Conservation (phyloP, 208 protist genomes). For the Wallacemonas rigidus region DNA sequence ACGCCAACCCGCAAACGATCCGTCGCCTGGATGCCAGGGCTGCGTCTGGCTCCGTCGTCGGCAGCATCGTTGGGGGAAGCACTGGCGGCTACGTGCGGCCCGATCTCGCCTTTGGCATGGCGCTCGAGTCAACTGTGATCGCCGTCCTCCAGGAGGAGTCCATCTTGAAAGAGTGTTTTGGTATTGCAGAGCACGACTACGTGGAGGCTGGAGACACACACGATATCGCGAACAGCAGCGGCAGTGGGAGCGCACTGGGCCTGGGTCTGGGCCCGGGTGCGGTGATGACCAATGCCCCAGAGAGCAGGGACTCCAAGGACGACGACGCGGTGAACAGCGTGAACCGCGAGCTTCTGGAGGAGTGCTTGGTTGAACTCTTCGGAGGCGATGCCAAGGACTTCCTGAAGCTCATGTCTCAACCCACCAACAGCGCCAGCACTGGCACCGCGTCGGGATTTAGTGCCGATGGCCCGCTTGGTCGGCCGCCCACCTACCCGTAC, state of each 20-base stretch:
- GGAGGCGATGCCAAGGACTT: constrained; percentile 43
- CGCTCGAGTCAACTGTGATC: constrained; percentile 63
- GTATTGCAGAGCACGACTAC: constrained; percentile 37
- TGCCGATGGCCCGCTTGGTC: constrained; percentile 11
- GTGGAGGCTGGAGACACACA: constrained; percentile 7
- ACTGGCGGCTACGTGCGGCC: constrained; percentile 53
- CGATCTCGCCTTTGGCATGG: constrained; percentile 80
- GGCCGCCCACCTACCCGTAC: constrained; percentile 21
- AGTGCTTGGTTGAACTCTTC: constrained; percentile 79
- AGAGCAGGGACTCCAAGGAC: not conserved
- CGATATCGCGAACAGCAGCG: not conserved
- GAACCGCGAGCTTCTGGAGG: constrained; percentile 41
- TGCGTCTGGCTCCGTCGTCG: constrained; percentile 34
- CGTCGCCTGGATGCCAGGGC: constrained; percentile 40
- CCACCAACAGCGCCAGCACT: not conserved
- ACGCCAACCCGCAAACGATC: constrained; percentile 45
- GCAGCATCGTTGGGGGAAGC: constrained; percentile 36
- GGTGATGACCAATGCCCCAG: not conserved
- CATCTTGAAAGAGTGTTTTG: constrained; percentile 69
- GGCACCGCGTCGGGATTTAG: not conserved
- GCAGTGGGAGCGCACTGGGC: not conserved
- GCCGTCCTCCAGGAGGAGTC: constrained; percentile 73
- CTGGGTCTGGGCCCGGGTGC: not conserved
- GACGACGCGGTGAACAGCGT: constrained; percentile 9
- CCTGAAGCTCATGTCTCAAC: constrained; percentile 13